phyloP scores from a whole-genome alignment of 179 eudicot species.

The Beta macrorhiza region DNA sequence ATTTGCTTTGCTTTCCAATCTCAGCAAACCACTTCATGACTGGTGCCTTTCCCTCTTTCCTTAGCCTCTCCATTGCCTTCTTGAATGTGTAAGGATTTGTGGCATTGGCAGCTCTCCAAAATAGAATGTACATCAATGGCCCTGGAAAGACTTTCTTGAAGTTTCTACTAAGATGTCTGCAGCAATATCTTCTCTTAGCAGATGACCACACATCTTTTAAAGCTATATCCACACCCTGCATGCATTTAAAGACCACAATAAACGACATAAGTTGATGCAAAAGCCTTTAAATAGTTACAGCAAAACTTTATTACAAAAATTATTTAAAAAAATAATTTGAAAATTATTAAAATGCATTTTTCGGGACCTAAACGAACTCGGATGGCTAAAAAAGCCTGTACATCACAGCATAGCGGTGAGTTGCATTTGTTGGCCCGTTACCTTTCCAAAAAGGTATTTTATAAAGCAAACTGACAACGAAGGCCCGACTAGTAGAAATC shows the following conservation, averaged over 20 bases:
- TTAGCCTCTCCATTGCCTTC: neutral
- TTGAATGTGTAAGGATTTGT: neutral
- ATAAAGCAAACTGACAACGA: too few species aligned
- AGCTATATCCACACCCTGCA: neutral
- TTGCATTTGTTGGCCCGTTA: too few species aligned
- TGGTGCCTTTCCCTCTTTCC: neutral
- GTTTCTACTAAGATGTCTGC: neutral
- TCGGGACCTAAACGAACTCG: too few species aligned
- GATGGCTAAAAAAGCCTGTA: too few species aligned
- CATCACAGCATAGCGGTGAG: too few species aligned
- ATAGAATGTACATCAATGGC: neutral
- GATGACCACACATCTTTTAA: neutral
- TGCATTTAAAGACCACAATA: too few species aligned
- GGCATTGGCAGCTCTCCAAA: neutral
- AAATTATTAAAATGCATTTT: too few species aligned
- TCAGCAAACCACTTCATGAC: neutral
- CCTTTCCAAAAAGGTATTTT: too few species aligned
- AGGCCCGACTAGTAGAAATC: too few species aligned
- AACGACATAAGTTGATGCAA: neutral
- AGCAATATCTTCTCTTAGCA: neutral
- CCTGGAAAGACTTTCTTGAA: neutral
- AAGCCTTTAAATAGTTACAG: neutral
- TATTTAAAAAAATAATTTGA: too few species aligned
- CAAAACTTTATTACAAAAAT: too few species aligned
- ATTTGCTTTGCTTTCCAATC: neutral